Evolutionary conservation across 2,329 filamentous ascomycete species (phyloP), one percentile per base, ranked within the genome.

Genomic region (Aspergillus sergii): DNA sequence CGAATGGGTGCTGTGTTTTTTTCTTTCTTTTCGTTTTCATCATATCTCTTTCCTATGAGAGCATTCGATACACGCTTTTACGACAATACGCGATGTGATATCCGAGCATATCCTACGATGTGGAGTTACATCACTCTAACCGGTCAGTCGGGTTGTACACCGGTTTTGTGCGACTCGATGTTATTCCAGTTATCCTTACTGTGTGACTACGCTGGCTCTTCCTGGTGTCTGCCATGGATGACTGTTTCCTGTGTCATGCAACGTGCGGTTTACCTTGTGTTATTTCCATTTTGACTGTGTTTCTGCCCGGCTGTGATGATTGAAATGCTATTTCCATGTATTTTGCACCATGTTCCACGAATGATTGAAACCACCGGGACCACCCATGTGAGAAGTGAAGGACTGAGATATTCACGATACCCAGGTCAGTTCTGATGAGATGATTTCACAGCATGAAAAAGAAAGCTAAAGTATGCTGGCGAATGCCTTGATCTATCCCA

Each of bases 111-210:
- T 57, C 57, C 19, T 50, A 50, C 48, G 57, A 60, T 46, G 51
- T 58, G 46, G 57, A 41, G 19, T 53, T 62, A 54, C 59, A 64
- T 54, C 39, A 58, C 58, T 62, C 34, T 61, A 51, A 41, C 43
- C 4, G 46, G 34, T 28, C 60, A 36, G 46, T 55, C 21, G 51
- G 51, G 51, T 55, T 58, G 57, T 60, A 60, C 57, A 62, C 51
- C 46, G 51, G 59, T 58, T 46, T 62, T 59, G 57, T 54, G 16
- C 39, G 57, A 58, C 57, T 57, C 48, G 62, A 64, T 30, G 10
- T 21, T 28, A 43, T 45, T 48, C n/a, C 28, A 8, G 46, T 54
- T n/a, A 51, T 54, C 39, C 32, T 59, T 46, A 4, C 26, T 23
- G 32, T 56, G 41, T 36, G 54, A 61, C 50, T 28, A 51, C 19